Base-by-base conservation (phyloP, 805 yeast genomes). In the Ogataea angusta region DNA sequence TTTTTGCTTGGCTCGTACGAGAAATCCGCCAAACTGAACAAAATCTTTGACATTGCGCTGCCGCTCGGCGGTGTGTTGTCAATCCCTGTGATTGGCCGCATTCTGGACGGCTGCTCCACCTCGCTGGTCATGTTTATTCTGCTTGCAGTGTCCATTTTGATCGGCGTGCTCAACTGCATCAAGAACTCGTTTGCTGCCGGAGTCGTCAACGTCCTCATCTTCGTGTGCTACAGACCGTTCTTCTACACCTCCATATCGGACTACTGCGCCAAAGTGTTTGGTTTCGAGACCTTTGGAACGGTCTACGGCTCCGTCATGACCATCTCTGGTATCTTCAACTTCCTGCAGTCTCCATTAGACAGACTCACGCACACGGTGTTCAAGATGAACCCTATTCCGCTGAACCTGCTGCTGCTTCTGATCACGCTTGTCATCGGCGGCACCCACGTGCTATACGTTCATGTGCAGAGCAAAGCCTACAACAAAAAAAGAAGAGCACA, bases 211-310 rank as follows among this genome's bases (percentile, higher is more conserved):
- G 72, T 76, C 22, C 53, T 68, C 27, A 37, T 75, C 14, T 76
- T 76, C 54, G 80, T 74, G 26, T 68, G 66, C 26, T 76, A 71
- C 62, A 67, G 82, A 56, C 82, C 81, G 26, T 74, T 76, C 49
- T 76, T 74, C 59, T 76, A 76, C 54, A 75, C 82, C n/a, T 66
- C 78, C 2, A 63, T 76, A 27, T 70, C 77, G 3, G 82, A 76
- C 53, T 72, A 68, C 53, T 76, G 81, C 52, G 80, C 84, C 19
- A 80, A 80, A 56, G 80, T 75, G 34, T 80, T 78, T 56, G 83
- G 84, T 1, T 70, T 73, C 48, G 80, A 76, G 51, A 75, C 82
- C 9, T 74, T 76, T 55, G 82, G 84, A 28, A 72, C 78, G 1
- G 70, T 76, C 21, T 76, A 76, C 51, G 81, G 81, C n/a, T 59